These are phyloP conservation scores for Melanogaster broomeanus DNA, from an alignment of 768 basidiomycete genomes.

Conservation along the genomic window DNA sequence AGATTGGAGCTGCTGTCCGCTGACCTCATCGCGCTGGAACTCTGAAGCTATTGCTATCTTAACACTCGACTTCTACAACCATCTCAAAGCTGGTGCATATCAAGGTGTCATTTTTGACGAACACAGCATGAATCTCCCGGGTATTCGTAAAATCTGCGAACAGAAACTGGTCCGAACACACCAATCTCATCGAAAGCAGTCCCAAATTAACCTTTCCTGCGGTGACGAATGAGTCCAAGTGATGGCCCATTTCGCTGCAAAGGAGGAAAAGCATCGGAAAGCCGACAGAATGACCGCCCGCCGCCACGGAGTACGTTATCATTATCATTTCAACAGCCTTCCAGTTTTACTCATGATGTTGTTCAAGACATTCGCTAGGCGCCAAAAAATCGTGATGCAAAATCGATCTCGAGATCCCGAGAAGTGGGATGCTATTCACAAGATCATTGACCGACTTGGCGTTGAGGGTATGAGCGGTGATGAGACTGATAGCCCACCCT, in stretches of 20 bases:
- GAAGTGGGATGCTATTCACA: background rate
- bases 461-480: constrained; percentile 10
- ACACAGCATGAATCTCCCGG: background rate
- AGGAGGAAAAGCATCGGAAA: background rate
- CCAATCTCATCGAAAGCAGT: background rate
- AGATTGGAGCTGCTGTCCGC: too few species aligned
- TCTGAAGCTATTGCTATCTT: background rate
- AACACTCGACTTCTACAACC: background rate
- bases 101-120: background rate
- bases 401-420: constrained; percentile 2
- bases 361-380: background rate
- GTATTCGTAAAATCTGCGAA: background rate
- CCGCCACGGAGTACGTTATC: background rate
- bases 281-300: background rate
- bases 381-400: background rate
- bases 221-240: background rate
- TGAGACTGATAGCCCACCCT: background rate
- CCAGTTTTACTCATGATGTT: background rate
- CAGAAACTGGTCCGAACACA: background rate
- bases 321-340: too few species aligned
- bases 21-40: constrained; percentile 4
- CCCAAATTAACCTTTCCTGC: background rate
- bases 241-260: background rate
- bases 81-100: background rate
- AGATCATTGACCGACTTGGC: background rate